These are phyloP conservation scores for Malus sylvestris DNA, from an alignment of 306 rosid species.

Conservation along the genomic window DNA sequence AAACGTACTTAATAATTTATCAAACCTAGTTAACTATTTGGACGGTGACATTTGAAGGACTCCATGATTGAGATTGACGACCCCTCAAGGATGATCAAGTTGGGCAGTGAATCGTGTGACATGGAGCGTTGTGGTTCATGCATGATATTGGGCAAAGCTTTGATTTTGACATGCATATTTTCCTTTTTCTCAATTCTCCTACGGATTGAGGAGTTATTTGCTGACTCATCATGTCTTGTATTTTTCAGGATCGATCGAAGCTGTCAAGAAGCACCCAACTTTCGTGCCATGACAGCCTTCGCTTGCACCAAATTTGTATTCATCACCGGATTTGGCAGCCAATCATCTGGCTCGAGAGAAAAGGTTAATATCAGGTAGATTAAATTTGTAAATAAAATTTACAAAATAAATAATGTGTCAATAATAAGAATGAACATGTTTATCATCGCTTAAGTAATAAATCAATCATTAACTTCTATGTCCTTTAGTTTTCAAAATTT, in stretches of 20 bases:
- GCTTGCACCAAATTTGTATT: not conserved
- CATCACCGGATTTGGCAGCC: not conserved
- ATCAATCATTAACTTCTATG: too few relatives aligned
- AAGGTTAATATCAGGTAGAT: too few relatives aligned
- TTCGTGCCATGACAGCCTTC: not conserved
- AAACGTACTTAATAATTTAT: not conserved
- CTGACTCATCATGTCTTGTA: not conserved
- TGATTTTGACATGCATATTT: not conserved
- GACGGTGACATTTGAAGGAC: not conserved
- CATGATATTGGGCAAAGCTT: not conserved
- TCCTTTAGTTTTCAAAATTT: too few relatives aligned
- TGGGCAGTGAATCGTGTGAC: not conserved
- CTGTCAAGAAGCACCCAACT: not conserved
- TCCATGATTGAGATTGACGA: not conserved
- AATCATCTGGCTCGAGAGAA: not conserved
- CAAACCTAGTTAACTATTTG: not conserved
- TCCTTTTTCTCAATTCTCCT: not conserved
- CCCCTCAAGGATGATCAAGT: not conserved
- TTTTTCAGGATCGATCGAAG: not conserved
- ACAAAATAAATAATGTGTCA: too few relatives aligned
- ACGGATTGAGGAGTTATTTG: not conserved
- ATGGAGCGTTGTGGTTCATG: not conserved
- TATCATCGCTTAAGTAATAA: too few relatives aligned
- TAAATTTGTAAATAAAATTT: too few relatives aligned
- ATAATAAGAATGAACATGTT: fast-evolving